phyloP scores from a whole-genome alignment of 345 rosid species.

The Theobroma cacao region DNA sequence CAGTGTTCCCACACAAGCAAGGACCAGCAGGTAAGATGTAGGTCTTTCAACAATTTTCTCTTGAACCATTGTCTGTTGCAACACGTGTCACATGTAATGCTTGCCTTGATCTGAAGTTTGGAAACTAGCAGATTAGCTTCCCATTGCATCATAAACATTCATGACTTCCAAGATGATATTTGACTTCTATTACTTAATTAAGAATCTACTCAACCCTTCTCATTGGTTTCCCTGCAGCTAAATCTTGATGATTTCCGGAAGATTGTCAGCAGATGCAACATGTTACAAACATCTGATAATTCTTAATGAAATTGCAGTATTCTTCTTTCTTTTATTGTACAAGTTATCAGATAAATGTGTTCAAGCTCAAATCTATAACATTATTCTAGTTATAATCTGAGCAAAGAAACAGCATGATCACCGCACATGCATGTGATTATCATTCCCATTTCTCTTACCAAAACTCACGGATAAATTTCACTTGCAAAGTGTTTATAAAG shows the following conservation, averaged over 20 bases:
- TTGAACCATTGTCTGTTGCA: neutral
- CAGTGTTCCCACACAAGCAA: too few relatives aligned
- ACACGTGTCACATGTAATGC: neutral
- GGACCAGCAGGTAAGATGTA: neutral
- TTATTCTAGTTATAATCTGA: too few relatives aligned
- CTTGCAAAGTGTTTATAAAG: neutral
- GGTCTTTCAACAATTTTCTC: neutral
- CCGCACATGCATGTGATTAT: neutral
- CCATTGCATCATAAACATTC: neutral
- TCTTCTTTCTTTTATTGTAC: neutral
- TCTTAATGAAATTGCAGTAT: constrained; percentile 2
- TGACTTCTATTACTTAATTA: neutral
- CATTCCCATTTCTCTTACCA: neutral
- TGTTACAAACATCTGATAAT: constrained; percentile 37
- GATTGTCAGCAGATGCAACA: constrained; percentile 59
- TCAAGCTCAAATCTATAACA: too few relatives aligned
- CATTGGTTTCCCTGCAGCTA: constrained; percentile 46
- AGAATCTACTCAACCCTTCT: neutral
- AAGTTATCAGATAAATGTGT: neutral
- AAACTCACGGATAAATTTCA: neutral
- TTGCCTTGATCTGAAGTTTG: neutral
- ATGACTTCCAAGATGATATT: neutral
- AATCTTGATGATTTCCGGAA: constrained; percentile 60
- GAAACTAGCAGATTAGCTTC: neutral
- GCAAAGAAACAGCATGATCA: too few relatives aligned